These are phyloP conservation scores for Candida nanaspora DNA, from an alignment of 805 yeast genomes.

Conservation along the genomic window DNA sequence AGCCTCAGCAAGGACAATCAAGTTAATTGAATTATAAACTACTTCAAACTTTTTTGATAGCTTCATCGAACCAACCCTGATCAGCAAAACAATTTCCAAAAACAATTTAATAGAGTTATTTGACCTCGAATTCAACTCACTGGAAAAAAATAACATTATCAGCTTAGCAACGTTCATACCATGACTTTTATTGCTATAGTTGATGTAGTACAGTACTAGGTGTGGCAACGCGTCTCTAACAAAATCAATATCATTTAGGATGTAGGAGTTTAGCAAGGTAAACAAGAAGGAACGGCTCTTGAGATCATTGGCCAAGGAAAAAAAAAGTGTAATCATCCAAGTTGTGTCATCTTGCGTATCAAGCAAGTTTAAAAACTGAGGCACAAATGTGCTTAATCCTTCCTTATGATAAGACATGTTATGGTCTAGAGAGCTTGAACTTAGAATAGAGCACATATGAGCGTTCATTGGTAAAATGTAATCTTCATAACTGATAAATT, in stretches of 20 bases:
- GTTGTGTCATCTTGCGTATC: neutral
- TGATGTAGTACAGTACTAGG: constrained; percentile 21
- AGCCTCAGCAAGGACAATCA: constrained; percentile 19
- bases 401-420: neutral
- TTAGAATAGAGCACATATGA: neutral
- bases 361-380: neutral
- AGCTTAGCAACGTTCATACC: constrained; percentile 13
- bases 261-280: constrained; percentile 27
- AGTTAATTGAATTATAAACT: constrained; percentile 26
- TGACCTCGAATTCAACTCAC: constrained; percentile 5
- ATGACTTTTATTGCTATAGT: constrained; percentile 8
- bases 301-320: constrained; percentile 28
- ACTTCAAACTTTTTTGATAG: constrained; percentile 19
- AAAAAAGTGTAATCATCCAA: constrained; percentile 13
- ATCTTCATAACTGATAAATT: neutral
- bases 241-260: constrained; percentile 17
- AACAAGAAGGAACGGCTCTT: constrained; percentile 22
- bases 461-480: neutral
- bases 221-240: constrained; percentile 22
- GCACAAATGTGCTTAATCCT: neutral
- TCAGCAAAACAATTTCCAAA: constrained; percentile 24
- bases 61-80: constrained; percentile 34
- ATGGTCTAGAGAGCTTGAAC: neutral
- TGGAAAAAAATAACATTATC: constrained; percentile 16
- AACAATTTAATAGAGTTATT: constrained; percentile 15